Base-by-base conservation (phyloP, 768 basidiomycete genomes). In the Rhodotorula sphaerocarpa region DNA sequence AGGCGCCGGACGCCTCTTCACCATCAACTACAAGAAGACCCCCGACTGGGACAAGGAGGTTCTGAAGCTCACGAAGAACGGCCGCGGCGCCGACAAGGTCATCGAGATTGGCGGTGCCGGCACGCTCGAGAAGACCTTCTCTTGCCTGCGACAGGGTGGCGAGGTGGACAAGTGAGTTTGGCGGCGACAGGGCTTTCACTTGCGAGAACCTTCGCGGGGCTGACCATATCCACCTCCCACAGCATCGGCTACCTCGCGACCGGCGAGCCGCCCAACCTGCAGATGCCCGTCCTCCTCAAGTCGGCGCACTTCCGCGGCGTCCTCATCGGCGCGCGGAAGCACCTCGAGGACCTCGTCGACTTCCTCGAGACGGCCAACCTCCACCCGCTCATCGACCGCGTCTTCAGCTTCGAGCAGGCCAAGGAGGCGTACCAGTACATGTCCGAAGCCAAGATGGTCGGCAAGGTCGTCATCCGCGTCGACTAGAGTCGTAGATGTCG, bases 1-100 rank as follows among this genome's bases (percentile, higher is more conserved):
- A 7, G 50, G 82, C 56, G 67, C 80, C 43, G 36, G 30, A n/a
- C 36, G 25, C 5, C 47, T 57, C 12, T 25, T 48, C 56, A 41
- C 36, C 34, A 84, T 86, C 74, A 84, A 85, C 76, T 85, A 85
- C 73, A 81, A 77, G 61, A 80, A 74, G 65, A 77, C 75, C 2
- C 80, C 81, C 3, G 71, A 82, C 51, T 85, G 84, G 84, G 81
- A 83, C 47, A 72, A 80, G 45, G 79, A 82, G 65, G 80, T 80
- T 36, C 47, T 57, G 25, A 47, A 36, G 46, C 28, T 50, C 20
- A 57, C 56, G 18, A 63, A 50, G 28, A 12, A 39, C 25, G 50
- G 50, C 7, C 20, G 25, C 18, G 59, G 59, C 4, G 59, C 52
- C 1, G 59, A 60, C 42, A 46, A 45, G 30, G 58, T 79, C 57